Conservation (phyloP, 495 filamentous ascomycete species). For the Trichoderma asperelloides region DNA sequence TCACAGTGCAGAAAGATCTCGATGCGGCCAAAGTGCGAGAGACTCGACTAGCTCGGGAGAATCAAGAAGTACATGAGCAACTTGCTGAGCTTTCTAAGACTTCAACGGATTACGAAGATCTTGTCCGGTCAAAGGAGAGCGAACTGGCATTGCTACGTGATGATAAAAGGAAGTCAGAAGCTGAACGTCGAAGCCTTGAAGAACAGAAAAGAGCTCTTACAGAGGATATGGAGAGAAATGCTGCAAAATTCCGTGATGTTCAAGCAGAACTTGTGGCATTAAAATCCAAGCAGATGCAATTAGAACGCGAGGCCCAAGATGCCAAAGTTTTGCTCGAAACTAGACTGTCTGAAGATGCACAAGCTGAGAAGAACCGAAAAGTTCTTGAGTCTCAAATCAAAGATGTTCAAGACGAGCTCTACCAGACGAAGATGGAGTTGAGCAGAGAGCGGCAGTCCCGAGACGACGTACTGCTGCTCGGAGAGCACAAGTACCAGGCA, state of each 20-base stretch:
- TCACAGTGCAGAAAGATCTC: slow-evolving; percentile 72
- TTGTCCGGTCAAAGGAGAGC: slow-evolving; percentile 87
- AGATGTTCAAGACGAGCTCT: slow-evolving; percentile 77
- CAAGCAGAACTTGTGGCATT: slow-evolving; percentile 84
- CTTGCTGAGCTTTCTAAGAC: slow-evolving; percentile 81
- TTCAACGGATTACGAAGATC: slow-evolving; percentile 88
- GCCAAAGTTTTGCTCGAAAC: slow-evolving; percentile 79
- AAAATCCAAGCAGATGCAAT: slow-evolving; percentile 68
- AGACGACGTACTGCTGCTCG: slow-evolving; percentile 86
- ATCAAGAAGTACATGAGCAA: slow-evolving; percentile 75
- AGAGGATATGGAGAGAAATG: slow-evolving; percentile 70
- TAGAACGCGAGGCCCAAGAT: slow-evolving; percentile 83
- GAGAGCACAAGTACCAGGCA: slow-evolving; percentile 75
- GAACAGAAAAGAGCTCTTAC: slow-evolving; percentile 60
- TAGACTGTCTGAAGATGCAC: slow-evolving; percentile 79
- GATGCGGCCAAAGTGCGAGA: slow-evolving; percentile 60
- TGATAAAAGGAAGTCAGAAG: slow-evolving; percentile 69
- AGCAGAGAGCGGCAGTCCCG: slow-evolving; percentile 91
- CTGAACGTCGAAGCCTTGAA: slow-evolving; percentile 68
- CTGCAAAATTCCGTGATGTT: slow-evolving; percentile 68
- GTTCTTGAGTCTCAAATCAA: slow-evolving; percentile 81
- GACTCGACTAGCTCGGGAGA: slow-evolving; percentile 69
- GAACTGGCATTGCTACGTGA: slow-evolving; percentile 77
- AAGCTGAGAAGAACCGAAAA: slow-evolving; percentile 75
- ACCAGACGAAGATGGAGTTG: slow-evolving; percentile 76